Evolutionary conservation across 345 rosid genomes (phyloP).

Genomic region (Aquilaria sinensis): DNA sequence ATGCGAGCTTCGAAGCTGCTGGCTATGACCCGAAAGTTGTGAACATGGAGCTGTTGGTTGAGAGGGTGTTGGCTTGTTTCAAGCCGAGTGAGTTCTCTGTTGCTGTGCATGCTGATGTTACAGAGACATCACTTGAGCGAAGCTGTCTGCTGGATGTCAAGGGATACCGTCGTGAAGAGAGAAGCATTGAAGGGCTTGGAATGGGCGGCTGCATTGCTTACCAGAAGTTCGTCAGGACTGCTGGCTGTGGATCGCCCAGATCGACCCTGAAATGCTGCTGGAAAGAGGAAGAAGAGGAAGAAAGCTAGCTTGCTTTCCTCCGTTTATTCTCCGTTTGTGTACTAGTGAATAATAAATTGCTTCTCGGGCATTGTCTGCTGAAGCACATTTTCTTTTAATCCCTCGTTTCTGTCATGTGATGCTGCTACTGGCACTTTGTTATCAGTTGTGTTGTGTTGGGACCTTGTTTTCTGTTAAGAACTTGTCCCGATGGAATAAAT

Average conservation of each 20-base stretch:
- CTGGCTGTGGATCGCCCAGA: constrained; percentile 35
- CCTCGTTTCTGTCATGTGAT: not conserved
- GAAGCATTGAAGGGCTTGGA: constrained; percentile 42
- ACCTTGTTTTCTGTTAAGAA: no score
- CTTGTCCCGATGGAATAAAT: no score
- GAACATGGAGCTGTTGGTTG: constrained; percentile 35
- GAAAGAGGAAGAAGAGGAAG: constrained; percentile 51
- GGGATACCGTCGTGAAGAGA: constrained; percentile 46
- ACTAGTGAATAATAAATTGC: constrained; percentile 14
- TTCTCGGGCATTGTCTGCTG: constrained; percentile 9
- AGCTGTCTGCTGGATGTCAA: constrained; percentile 29
- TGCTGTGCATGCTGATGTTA: constrained; percentile 45
- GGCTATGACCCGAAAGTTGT: constrained; percentile 42
- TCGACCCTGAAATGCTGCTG: constrained; percentile 49
- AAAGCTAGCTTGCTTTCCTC: constrained; percentile 14
- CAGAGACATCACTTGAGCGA: constrained; percentile 13
- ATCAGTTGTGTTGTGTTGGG: no score
- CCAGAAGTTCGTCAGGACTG: constrained; percentile 34
- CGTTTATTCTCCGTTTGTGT: not conserved
- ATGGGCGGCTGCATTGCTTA: constrained; percentile 50
- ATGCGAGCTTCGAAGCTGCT: constrained; percentile 76
- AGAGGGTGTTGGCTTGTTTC: constrained; percentile 59
- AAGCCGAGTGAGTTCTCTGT: constrained; percentile 53
- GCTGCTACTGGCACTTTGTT: not conserved
- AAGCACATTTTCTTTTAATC: not conserved